Percentiles rank a stretch among this genome's conserved stretches.
Evolutionary conservation across 1,284 basidiomycete genomes (phyloP).

Genomic region (Ustilago hordei): DNA sequence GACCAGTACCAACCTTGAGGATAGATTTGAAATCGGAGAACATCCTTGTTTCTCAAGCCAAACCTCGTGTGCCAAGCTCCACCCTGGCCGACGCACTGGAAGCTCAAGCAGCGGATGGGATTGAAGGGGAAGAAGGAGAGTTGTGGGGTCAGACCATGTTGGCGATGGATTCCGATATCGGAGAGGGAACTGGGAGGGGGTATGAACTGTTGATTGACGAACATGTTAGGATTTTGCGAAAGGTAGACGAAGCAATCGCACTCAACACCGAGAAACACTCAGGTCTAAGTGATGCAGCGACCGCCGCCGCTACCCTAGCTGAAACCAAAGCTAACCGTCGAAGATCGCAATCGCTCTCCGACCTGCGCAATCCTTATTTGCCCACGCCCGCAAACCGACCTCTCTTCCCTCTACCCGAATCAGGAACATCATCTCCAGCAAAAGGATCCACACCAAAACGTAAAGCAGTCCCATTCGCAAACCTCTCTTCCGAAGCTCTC

Average conservation of each 20-base stretch:
- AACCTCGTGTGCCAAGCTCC: conserved; percentile 33
- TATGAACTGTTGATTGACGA: conserved; percentile 49
- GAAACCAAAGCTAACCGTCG: conserved; percentile 20
- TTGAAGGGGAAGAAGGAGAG: conserved; percentile 32
- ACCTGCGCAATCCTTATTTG: conserved; percentile 12
- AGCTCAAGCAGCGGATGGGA: conserved; percentile 24
- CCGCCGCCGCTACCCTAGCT: neutral
- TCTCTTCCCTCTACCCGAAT: conserved; percentile 13
- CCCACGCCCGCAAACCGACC: neutral
- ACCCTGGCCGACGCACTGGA: conserved; percentile 50
- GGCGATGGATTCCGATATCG: conserved; percentile 10
- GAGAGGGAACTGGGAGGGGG: neutral
- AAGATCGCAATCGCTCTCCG: conserved; percentile 32
- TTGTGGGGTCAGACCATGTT: conserved; percentile 38
- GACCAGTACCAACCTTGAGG: conserved; percentile 29
- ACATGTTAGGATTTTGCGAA: conserved; percentile 45
- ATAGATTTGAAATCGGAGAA: conserved; percentile 54
- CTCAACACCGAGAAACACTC: neutral
- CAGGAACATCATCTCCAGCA: neutral
- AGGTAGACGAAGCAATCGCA: conserved; percentile 32
- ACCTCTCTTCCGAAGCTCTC: conserved; percentile 1
- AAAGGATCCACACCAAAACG: conserved; percentile 8
- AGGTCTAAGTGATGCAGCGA: neutral
- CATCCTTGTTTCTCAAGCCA: conserved; percentile 37
- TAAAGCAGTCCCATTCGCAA: conserved; percentile 18